Evolutionary conservation across 495 filamentous ascomycete species (phyloP), one percentile per base, ranked within the genome.

Genomic region (Penicillium verhagenii): DNA sequence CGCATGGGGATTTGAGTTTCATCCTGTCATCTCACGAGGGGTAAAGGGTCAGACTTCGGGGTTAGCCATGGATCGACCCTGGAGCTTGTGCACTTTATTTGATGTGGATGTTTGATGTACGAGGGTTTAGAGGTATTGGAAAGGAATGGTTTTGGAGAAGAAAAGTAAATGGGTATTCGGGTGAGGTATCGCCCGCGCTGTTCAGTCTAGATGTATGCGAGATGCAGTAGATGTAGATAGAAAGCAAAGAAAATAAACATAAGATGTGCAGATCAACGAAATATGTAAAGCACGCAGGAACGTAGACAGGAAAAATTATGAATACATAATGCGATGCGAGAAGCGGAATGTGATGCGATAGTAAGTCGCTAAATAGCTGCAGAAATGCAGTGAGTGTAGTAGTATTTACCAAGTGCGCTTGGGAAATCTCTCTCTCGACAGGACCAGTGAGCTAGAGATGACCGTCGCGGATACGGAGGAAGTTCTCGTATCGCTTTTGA

Each of bases 381-480:
- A 35, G 6, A 6, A 35, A n/a, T 35, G 33, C 33, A 35, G 10
- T 6, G 6, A 9, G 26, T 28, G 10, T 28, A 28, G n/a, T n/a
- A 5, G 28, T 31, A 31, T 31, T 10, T 31, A 31, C 28, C 28
- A 31, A 31, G 28, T 11, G n/a, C n/a, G n/a, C n/a, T n/a, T n/a
- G n/a, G n/a, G n/a, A n/a, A n/a, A n/a, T n/a, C n/a, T n/a, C n/a
- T n/a, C n/a, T n/a, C n/a, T n/a, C n/a, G n/a, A n/a, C n/a, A n/a
- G n/a, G n/a, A n/a, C n/a, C n/a, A n/a, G n/a, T n/a, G n/a, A n/a
- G n/a, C 14, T 25, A 45, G 13, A 45, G 23, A n/a, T 45, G 42
- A 26, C 58, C 58, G 57, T 60, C 58, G 35, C 58, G 58, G 23
- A 60, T 39, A 25, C 46, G 54, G 19, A 60, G 45, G 50, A 57